Base-by-base conservation (phyloP, 495 filamentous ascomycete genomes). In the Penicillium dipodomyicola region DNA sequence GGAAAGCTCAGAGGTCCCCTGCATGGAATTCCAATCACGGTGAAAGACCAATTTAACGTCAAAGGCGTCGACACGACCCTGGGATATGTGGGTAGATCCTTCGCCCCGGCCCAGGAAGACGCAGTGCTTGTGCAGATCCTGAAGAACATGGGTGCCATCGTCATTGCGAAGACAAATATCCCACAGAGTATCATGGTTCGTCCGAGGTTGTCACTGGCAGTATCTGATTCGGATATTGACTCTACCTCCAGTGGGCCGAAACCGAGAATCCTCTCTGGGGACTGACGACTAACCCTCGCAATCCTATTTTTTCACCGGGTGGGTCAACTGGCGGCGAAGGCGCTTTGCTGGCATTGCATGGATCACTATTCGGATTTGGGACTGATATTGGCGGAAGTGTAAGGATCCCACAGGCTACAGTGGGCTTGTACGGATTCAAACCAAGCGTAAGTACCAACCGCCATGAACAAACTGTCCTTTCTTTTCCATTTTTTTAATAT, bases 11-110 rank as follows among this genome's bases (percentile, higher is more conserved):
- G 80, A 43, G 87, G 87, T 0, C 82, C 84, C 1, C 71, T 91
- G 4, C 86, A 89, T 61, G 86, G 87, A 3, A 72, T 90, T 9
- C 86, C 85, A 1, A 72, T 90, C 39, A 79, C 75, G 1, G 51
- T 88, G 6, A 87, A 91, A 63, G 87, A 90, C 57, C 79, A 83
- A 25, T 89, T 89, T 67, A 79, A 86, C 42, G 68, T 90, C 50
- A 77, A 77, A 56, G 84, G 80, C n/a, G 64, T 79, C 20, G 81
- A 87, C 53, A 69, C 80, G 0, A 80, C 81, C 0, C 67, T 86
- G 17, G 84, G 82, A n/a, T 83, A 86, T 60, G 78, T 83, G 19
- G 76, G 72, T 17, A 71, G 80, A 40, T 71, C 80, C 20, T 79
- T 79, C 44, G 59, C 77, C 10, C 81, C 82, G 9, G 78, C 75